Base-by-base conservation (phyloP, 108 stramenopile genomes). In the Skeletonema marinoi region DNA sequence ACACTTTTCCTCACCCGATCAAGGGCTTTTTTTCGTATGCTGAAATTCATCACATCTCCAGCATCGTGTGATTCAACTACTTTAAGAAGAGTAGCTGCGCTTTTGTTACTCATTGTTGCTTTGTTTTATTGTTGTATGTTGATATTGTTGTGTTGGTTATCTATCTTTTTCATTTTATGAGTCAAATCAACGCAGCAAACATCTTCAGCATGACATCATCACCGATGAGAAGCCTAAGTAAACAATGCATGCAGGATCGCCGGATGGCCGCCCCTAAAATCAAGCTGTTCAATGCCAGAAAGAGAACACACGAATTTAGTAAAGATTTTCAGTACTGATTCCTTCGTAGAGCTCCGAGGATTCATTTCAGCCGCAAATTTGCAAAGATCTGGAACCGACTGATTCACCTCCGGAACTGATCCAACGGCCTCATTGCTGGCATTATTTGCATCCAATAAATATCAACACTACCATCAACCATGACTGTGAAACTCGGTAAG, bases 401-500 rank as follows among this genome's bases (percentile, higher is more conserved):
- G 39, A 4, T 1, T n/a, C 44, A n/a, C 44, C 44, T 46, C 44
- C 44, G 44, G 44, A 46, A 46, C 44, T 4, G 44, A 46, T 16
- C 44, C 44, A 46, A 46, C 44, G 44, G 44, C 16, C 13, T 11
- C 39, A 2, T 1, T 2, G 44, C 0, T 1, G 44, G 2, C 44
- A 46, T n/a, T 4, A 46, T 46, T 46, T 46, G n/a, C 16, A 56
- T 10, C 7, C 25, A 56, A 1, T 2, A 56, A 0, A 29, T 9
- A 10, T n/a, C 3, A 11, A 11, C 70, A 36, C 17, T 6, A 32
- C 14, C 11, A 36, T 17, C 33, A 21, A 78, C 6, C 5, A 81
- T 81, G 80, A 75, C 83, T 61, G 78, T 85, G 31, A 83, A 87
- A 61, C 78, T 96, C n/a, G 54, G 44, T 46, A 46, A 46, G 44